Evolutionary conservation across 805 yeast species (phyloP).

Genomic region (Ogataea paraovalis): DNA sequence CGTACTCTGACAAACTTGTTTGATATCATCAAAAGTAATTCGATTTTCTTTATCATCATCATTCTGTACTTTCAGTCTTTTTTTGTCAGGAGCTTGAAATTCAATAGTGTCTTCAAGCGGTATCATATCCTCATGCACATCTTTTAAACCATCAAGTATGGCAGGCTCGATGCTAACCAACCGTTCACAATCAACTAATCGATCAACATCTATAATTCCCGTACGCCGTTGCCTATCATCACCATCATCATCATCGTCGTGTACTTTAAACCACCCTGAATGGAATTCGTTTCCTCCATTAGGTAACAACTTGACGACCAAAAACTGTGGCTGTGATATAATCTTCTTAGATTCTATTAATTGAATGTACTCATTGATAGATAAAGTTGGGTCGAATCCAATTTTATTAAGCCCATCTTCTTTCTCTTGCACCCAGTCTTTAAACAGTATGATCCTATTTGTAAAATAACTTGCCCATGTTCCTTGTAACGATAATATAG

Average conservation of each 20-base stretch:
- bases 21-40: neutral
- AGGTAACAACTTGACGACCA: conserved; percentile 12
- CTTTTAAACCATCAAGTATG: neutral
- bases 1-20: neutral
- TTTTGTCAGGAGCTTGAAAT: neutral
- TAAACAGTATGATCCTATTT: conserved; percentile 27
- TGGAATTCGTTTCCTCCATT: conserved; percentile 11
- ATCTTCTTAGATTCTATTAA: conserved; percentile 15
- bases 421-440: conserved; percentile 27
- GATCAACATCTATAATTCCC: conserved; percentile 11
- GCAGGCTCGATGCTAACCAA: neutral
- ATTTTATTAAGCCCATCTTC: neutral
- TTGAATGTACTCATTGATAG: conserved; percentile 21
- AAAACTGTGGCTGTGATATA: conserved; percentile 24
- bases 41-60: neutral
- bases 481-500: conserved; percentile 26
- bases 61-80: neutral
- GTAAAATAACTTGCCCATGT: conserved; percentile 25
- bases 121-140: neutral
- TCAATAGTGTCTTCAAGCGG: neutral
- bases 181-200: neutral
- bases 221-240: too few relatives aligned
- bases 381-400: conserved; percentile 12
- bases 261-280: conserved; percentile 16
- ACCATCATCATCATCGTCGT: too few relatives aligned